These are phyloP conservation scores for Echium plantagineum DNA, from an alignment of 257 asterid species.

Conservation along the genomic window DNA sequence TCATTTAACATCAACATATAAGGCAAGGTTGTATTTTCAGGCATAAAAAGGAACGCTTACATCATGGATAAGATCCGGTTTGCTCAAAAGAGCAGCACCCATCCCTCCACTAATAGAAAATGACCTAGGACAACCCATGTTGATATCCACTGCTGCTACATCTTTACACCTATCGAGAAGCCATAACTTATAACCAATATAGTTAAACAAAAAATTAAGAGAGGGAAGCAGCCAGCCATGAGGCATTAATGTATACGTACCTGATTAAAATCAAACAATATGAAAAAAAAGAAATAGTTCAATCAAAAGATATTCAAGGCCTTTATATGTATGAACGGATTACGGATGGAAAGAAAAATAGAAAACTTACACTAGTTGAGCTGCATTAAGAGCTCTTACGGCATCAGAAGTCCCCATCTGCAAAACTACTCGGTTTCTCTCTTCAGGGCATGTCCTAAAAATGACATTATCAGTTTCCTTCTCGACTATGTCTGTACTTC, in stretches of 20 bases:
- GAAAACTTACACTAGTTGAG: conserved; percentile 55
- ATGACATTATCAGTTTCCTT: conserved; percentile 61
- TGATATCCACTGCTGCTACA: conserved; percentile 86
- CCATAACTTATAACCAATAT: conserved; percentile 3
- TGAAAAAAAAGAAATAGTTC: neutral
- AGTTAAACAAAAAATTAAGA: conserved; percentile 4
- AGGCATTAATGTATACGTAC: too few relatives aligned
- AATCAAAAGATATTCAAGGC: too few relatives aligned
- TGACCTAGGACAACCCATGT: conserved; percentile 95
- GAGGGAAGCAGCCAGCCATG: neutral
- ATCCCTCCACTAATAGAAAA: conserved; percentile 94
- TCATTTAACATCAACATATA: neutral
- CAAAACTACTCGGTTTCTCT: conserved; percentile 59
- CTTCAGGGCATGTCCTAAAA: conserved; percentile 79
- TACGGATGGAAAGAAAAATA: too few relatives aligned
- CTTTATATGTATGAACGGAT: too few relatives aligned
- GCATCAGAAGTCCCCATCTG: conserved; percentile 97
- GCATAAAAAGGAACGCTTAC: conserved; percentile 25
- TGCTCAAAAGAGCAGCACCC: conserved; percentile 89
- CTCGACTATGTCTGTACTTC: conserved; percentile 75
- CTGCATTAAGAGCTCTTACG: conserved; percentile 79
- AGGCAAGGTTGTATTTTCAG: conserved; percentile 2
- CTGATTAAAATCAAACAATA: neutral
- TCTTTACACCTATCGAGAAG: conserved; percentile 56
- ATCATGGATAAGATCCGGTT: conserved; percentile 93